A percentile compares a stretch with the other conserved stretches of the same genome.
phyloP scores from a whole-genome alignment of 257 asterid species.

The Catharanthus roseus region DNA sequence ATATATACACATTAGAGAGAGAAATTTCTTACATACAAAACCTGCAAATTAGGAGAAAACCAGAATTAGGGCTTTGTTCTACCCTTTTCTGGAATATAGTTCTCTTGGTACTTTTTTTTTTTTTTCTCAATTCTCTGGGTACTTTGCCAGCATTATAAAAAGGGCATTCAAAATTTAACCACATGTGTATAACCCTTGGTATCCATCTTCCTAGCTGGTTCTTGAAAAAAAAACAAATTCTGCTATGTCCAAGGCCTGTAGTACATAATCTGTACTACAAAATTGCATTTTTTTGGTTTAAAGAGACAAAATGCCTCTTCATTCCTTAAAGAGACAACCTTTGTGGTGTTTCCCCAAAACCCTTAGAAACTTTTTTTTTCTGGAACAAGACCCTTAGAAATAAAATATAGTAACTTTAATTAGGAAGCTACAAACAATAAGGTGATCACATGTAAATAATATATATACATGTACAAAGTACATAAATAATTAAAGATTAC shows the following conservation, averaged over 20 bases:
- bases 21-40: no score
- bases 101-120: no score
- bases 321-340: background rate
- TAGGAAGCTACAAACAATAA: no score
- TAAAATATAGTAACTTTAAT: background rate
- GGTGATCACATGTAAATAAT: no score
- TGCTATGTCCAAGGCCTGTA: background rate
- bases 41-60: background rate
- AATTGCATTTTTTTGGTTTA: no score
- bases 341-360: background rate
- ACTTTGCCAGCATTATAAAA: background rate
- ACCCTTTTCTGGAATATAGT: background rate
- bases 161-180: background rate
- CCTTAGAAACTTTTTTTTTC: no score
- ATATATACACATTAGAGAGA: no score
- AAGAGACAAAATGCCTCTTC: background rate
- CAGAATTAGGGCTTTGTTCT: background rate
- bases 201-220: background rate
- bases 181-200: background rate
- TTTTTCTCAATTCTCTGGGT: background rate
- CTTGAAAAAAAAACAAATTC: background rate
- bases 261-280: background rate
- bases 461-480: no score
- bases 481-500: no score
- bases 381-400: no score